phyloP scores from a whole-genome alignment of 805 yeast species.

The Ogataea nakhonphanomensis region DNA sequence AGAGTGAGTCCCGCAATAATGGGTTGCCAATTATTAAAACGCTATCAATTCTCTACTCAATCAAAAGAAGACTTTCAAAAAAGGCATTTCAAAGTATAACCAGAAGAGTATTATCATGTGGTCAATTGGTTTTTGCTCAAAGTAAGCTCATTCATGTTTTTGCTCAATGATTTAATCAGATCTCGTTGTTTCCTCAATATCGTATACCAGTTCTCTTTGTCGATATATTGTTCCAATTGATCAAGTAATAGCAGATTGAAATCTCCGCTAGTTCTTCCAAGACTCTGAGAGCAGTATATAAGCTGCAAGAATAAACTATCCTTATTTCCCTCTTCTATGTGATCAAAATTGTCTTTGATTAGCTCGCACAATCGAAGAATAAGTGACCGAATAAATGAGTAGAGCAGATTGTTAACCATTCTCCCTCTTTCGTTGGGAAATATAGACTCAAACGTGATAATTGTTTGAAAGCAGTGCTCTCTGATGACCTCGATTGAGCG shows the following conservation, averaged over 20 bases:
- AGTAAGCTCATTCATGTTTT: conserved; percentile 6
- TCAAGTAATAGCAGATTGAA: conserved; percentile 55
- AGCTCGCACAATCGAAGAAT: conserved; percentile 32
- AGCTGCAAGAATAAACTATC: conserved; percentile 78
- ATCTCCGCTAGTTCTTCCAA: conserved; percentile 67
- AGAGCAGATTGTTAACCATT: conserved; percentile 31
- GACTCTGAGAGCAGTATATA: conserved; percentile 83
- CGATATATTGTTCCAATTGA: conserved; percentile 34
- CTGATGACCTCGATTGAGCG: conserved; percentile 80
- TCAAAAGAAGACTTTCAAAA: too few relatives aligned
- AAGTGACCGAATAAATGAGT: conserved; percentile 37
- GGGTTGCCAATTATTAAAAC: too few relatives aligned
- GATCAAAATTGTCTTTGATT: conserved; percentile 29
- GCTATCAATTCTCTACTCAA: too few relatives aligned
- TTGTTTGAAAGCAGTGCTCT: conserved; percentile 74
- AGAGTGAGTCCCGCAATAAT: too few relatives aligned
- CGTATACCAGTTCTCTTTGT: conserved; percentile 40
- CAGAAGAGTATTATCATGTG: too few relatives aligned
- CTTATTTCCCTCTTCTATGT: conserved; percentile 40
- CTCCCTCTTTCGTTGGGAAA: conserved; percentile 42
- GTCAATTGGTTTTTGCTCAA: background rate
- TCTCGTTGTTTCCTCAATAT: conserved; percentile 44
- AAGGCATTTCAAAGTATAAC: too few relatives aligned
- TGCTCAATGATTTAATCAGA: conserved; percentile 27
- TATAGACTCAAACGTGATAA: conserved; percentile 61